phyloP scores from a whole-genome alignment of 345 rosid genomes.

The Salix exigua region DNA sequence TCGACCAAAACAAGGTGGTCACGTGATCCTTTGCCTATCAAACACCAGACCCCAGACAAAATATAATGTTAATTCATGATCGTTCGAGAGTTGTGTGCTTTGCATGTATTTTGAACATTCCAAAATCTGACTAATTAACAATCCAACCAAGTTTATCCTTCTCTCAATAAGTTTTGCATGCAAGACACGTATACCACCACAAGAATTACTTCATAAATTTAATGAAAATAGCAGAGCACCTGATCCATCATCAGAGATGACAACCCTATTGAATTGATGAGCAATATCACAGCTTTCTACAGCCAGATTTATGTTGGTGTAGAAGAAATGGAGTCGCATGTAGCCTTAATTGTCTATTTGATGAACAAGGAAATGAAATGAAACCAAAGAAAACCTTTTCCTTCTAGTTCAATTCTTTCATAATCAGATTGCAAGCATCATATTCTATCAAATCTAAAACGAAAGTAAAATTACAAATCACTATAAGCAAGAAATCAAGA shows the following conservation, averaged over 20 bases:
- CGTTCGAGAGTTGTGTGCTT: background rate
- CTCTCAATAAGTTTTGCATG: background rate
- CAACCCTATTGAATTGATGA: background rate
- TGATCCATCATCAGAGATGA: background rate
- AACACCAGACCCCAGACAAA: background rate
- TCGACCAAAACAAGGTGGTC: background rate
- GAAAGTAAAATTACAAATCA: background rate
- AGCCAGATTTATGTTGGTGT: background rate
- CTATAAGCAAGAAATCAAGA: background rate
- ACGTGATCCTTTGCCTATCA: background rate
- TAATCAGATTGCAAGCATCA: background rate
- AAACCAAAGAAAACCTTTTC: background rate
- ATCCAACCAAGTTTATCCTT: background rate
- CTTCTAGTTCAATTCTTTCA: no score
- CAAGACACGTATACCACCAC: background rate
- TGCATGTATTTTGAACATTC: background rate
- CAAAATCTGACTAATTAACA: no score
- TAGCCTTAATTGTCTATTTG: background rate
- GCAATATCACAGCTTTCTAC: background rate
- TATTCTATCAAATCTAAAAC: no score
- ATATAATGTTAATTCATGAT: background rate
- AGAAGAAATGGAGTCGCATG: background rate
- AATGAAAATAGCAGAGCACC: background rate
- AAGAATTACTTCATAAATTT: no score
- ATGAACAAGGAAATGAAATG: no score